These are phyloP conservation scores for Oryza punctata DNA, from an alignment of 176 grass and related monocot species.

Conservation along the genomic window DNA sequence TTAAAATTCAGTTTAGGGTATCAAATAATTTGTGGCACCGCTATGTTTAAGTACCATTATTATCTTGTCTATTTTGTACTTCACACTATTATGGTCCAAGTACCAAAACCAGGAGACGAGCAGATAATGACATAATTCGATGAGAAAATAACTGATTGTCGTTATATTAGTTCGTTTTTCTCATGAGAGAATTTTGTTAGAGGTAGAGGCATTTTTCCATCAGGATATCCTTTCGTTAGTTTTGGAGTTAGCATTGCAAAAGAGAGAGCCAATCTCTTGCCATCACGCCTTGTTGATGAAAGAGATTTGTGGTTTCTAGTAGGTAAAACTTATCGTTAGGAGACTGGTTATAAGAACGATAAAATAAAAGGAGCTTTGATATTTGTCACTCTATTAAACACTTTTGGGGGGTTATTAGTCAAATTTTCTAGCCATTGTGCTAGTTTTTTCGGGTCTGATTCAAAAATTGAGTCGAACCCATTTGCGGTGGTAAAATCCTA, in stretches of 20 bases:
- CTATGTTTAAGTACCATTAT: neutral
- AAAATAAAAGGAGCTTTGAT: no score
- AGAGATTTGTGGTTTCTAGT: neutral
- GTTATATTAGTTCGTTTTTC: neutral
- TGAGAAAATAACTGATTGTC: neutral
- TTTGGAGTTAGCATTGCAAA: conserved; percentile 12
- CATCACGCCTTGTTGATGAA: conserved; percentile 6
- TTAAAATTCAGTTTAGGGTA: neutral
- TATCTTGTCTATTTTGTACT: no score
- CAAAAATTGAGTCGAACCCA: no score
- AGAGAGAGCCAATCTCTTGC: neutral
- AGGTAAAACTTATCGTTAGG: neutral
- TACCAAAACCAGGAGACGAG: no score
- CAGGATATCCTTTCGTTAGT: conserved; percentile 6
- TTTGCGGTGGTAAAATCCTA: no score
- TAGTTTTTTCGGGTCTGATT: no score
- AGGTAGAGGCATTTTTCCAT: neutral
- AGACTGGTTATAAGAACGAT: no score
- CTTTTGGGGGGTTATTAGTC: no score
- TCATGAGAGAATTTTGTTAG: neutral
- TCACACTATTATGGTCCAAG: no score
- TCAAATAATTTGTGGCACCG: neutral
- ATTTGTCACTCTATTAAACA: no score
- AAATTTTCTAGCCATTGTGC: no score
- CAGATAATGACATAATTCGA: neutral